These are phyloP conservation scores for Echinochloa phyllopogon DNA, from an alignment of 176 grass and related monocot species.

Conservation along the genomic window DNA sequence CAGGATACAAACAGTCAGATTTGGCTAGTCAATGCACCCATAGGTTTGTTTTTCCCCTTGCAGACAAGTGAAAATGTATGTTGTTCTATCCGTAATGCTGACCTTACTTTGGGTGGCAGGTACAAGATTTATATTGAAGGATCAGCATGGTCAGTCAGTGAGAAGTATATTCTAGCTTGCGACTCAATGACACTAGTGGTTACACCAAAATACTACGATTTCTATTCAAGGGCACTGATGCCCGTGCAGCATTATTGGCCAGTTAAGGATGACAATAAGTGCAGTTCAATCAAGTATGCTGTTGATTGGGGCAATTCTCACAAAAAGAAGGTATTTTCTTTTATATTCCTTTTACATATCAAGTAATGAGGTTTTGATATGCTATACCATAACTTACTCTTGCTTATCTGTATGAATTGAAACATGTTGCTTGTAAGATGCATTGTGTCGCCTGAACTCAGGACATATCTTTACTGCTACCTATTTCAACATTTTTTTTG, in stretches of 20 bases:
- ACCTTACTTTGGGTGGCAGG: conserved; percentile 45
- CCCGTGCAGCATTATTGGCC: conserved; percentile 93
- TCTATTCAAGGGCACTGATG: conserved; percentile 76
- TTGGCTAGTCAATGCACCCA: conserved; percentile 82
- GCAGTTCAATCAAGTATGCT: conserved; percentile 79
- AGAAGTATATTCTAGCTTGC: conserved; percentile 97
- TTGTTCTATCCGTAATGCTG: not conserved
- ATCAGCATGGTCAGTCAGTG: conserved; percentile 89
- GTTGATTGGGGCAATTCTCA: conserved; percentile 97
- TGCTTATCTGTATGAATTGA: conserved; percentile 22
- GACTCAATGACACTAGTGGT: conserved; percentile 83
- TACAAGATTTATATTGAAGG: conserved; percentile 99
- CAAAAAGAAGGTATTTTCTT: conserved; percentile 64
- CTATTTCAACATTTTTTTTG: not conserved
- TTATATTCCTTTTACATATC: not conserved
- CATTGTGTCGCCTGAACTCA: conserved; percentile 17
- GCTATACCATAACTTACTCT: conserved; percentile 2
- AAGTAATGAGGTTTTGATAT: not conserved
- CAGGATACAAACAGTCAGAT: conserved; percentile 83
- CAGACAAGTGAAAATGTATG: not conserved
- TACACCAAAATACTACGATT: conserved; percentile 88
- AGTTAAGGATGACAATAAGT: conserved; percentile 66
- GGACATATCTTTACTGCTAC: not conserved
- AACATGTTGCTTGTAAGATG: conserved; percentile 17
- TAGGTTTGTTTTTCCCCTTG: conserved; percentile 54